Evolutionary conservation across 257 asterid species (phyloP), one percentile per base, ranked within the genome.

Genomic region (Haberlea rhodopensis): DNA sequence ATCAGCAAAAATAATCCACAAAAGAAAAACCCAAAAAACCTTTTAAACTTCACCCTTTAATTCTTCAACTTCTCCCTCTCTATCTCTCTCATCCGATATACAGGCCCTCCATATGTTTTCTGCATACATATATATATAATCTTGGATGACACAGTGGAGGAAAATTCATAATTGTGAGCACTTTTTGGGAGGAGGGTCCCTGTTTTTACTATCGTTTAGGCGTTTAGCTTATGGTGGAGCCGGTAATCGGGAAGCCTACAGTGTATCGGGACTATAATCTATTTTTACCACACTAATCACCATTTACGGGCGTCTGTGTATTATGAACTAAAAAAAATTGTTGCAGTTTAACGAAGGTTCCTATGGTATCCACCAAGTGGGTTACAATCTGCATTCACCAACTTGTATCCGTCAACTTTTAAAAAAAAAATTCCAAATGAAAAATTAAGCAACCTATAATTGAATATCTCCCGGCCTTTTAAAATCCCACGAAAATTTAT

Each of bases 1-100:
- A 70, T 69, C 76, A 73, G 40, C 74, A 66, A 25, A 72, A 28
- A 67, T 37, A 34, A 22, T 53, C 67, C 13, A 37, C 23, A 46
- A 9, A 64, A 26, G 5, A 29, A 61, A 34, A 20, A 19, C 73
- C 70, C 76, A 76, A 57, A 26, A 58, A 62, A 45, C 48, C 16
- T 54, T 49, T 67, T 55, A 8, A 37, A 16, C 51, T 19, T 23
- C 10, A 0, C 57, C 26, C 57, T 59, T 60, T 58, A 20, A 52
- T 43, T 16, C 51, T 43, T 43, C 20, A 43, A 43, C 51, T 43
- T 5, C 20, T 43, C 51, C 6, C 37, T 29, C 9, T 40, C 48
- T 40, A 3, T 13, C 48, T 40, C 48, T 19, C 49, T 15, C 46
- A 43, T 16, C 20, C 51, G 20, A 43, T 43, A 16, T 20, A 15